A percentile compares a stretch with the other conserved stretches of the same genome.
phyloP scores from a whole-genome alignment of 1,139 yeast species.

The Yamadazyma pseudoaaseri region DNA sequence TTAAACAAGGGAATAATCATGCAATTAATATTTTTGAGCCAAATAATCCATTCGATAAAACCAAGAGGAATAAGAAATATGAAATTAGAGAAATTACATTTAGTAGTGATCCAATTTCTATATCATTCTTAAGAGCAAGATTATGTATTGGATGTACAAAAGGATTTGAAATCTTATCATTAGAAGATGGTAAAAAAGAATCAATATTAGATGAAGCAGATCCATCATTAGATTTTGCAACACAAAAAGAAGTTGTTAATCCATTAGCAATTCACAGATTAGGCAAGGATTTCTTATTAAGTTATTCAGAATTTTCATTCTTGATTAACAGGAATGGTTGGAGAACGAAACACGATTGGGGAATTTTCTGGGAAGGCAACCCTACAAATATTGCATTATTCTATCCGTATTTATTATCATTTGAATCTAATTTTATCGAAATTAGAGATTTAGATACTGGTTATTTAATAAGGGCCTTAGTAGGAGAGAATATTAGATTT shows the following conservation, averaged over 20 bases:
- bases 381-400: conserved; percentile 92
- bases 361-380: conserved; percentile 94
- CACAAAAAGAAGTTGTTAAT: conserved; percentile 72
- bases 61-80: conserved; percentile 61
- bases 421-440: conserved; percentile 88
- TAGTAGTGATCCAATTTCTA: conserved; percentile 86
- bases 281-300: conserved; percentile 81
- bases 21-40: conserved; percentile 88
- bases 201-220: conserved; percentile 92
- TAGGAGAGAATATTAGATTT: conserved; percentile 91
- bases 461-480: conserved; percentile 79
- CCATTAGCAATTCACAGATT: conserved; percentile 91
- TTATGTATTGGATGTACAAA: conserved; percentile 94
- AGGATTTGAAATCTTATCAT: conserved; percentile 90
- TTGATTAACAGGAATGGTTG: conserved; percentile 94
- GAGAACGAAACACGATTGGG: conserved; percentile 94
- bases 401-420: conserved; percentile 90
- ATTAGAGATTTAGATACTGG: conserved; percentile 89
- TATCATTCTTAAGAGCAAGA: conserved; percentile 84
- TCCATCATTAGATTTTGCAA: conserved; percentile 94
- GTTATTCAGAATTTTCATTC: conserved; percentile 91
- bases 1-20: conserved; percentile 72
- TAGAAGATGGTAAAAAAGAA: conserved; percentile 75
- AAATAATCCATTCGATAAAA: conserved; percentile 53
- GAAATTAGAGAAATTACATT: conserved; percentile 77